Evolutionary conservation across 2,329 filamentous ascomycete species (phyloP).

Genomic region (Claviceps arundinis): DNA sequence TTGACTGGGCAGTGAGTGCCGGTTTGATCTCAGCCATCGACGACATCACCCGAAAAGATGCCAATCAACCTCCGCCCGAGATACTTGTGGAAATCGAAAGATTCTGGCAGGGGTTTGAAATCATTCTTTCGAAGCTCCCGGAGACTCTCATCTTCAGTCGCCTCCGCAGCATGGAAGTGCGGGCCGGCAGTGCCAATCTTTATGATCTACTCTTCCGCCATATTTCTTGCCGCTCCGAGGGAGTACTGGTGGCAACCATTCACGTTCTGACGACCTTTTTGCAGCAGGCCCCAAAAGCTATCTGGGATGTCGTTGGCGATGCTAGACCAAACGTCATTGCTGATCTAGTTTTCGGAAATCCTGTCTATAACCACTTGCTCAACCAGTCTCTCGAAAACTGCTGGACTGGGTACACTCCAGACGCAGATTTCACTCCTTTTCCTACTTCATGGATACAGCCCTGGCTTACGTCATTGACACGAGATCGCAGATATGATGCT

Average conservation of each 20-base stretch:
- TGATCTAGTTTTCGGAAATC: slow-evolving; percentile 71
- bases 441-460: slow-evolving; percentile 67
- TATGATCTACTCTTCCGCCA: slow-evolving; percentile 49
- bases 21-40: slow-evolving; percentile 55
- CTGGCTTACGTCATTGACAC: slow-evolving; percentile 65
- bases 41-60: slow-evolving; percentile 39
- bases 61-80: slow-evolving; percentile 18
- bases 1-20: slow-evolving; percentile 76
- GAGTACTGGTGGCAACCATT: slow-evolving; percentile 55
- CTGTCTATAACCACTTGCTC: slow-evolving; percentile 49
- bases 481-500: slow-evolving; percentile 63
- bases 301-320: slow-evolving; percentile 79
- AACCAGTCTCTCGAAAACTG: slow-evolving; percentile 41
- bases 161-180: slow-evolving; percentile 65
- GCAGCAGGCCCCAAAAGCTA: slow-evolving; percentile 61
- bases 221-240: slow-evolving; percentile 35
- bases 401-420: slow-evolving; percentile 27
- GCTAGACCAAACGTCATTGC: slow-evolving; percentile 68
- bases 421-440: slow-evolving; percentile 39
- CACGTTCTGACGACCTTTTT: slow-evolving; percentile 58
- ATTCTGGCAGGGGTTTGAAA: slow-evolving; percentile 68
- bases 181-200: slow-evolving; percentile 44
- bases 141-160: slow-evolving; percentile 64
- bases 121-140: slow-evolving; percentile 62
- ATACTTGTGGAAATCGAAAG: slow-evolving; percentile 40